These are phyloP conservation scores for Helianthus annuus DNA, from an alignment of 129 eudicot genomes.

Conservation along the genomic window DNA sequence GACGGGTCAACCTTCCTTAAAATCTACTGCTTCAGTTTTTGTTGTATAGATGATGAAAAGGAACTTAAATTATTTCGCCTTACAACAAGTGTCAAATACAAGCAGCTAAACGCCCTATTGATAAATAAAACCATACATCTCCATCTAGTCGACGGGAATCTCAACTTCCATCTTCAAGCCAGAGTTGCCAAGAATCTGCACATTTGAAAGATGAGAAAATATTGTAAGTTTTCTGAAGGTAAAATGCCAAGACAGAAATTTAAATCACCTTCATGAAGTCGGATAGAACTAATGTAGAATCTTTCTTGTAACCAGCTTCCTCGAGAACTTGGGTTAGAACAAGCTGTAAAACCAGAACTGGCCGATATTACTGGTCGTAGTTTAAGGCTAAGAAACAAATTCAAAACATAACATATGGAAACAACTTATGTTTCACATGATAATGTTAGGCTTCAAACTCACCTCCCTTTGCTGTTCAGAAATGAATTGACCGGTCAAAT, in stretches of 20 bases:
- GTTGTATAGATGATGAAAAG: not conserved
- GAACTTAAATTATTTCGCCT: not conserved
- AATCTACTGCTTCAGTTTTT: not conserved
- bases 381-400: constrained; percentile 6
- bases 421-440: not conserved
- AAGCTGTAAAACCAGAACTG: constrained; percentile 42
- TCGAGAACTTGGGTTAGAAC: constrained; percentile 81
- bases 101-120: not conserved
- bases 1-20: not conserved
- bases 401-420: not conserved
- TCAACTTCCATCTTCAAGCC: constrained; percentile 93
- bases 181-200: constrained; percentile 81
- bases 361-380: not conserved
- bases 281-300: constrained; percentile 59
- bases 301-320: constrained; percentile 89
- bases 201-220: not conserved
- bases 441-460: constrained; percentile 15
- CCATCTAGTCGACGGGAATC: constrained; percentile 72
- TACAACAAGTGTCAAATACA: constrained; percentile 10
- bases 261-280: constrained; percentile 82
- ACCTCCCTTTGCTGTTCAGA: constrained; percentile 93
- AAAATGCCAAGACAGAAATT: constrained; percentile 9
- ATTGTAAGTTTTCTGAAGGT: not conserved
- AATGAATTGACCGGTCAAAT: constrained; percentile 80
- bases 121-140: not conserved